Conservation (phyloP, 2,329 filamentous ascomycete genomes). For the Keithomyces neogunnii region DNA sequence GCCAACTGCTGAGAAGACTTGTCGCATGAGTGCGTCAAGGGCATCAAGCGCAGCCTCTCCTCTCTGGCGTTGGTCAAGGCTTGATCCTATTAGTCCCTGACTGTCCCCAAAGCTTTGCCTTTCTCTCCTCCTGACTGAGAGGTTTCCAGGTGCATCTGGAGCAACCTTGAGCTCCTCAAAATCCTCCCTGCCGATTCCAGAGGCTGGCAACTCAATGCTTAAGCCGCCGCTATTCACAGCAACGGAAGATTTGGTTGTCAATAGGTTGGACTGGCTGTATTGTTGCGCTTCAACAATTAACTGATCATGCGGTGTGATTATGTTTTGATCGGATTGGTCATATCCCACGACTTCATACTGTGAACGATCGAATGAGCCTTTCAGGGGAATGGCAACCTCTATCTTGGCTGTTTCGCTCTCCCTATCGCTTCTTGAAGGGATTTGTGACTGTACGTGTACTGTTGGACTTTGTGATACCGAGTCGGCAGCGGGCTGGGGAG, state of each 20-base stretch:
- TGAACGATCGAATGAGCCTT: constrained; percentile 28
- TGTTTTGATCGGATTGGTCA: constrained; percentile 8
- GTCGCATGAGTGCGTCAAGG: constrained; percentile 59
- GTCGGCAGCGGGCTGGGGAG: constrained; percentile 12
- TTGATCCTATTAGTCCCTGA: constrained; percentile 49
- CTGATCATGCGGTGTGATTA: constrained; percentile 9
- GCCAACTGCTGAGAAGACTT: constrained; percentile 72
- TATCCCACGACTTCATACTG: constrained; percentile 25
- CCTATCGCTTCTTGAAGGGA: background rate
- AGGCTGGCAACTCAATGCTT: constrained; percentile 38
- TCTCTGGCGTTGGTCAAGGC: constrained; percentile 72
- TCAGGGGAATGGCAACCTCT: constrained; percentile 40
- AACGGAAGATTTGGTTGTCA: background rate
- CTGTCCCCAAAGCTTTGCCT: constrained; percentile 39
- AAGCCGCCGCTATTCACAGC: constrained; percentile 21
- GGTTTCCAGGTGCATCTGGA: constrained; percentile 35
- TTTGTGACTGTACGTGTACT: background rate
- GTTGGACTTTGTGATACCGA: constrained; percentile 8
- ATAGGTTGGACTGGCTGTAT: constrained; percentile 5
- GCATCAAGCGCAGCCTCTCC: constrained; percentile 65
- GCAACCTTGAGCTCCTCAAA: constrained; percentile 40
- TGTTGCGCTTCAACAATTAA: constrained; percentile 8
- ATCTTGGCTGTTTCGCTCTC: constrained; percentile 23
- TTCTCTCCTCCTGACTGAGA: constrained; percentile 48
- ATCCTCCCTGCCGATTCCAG: constrained; percentile 42